Conservation (phyloP, 177 flowering plant genomes). For the Tripterygium wilfordii region DNA sequence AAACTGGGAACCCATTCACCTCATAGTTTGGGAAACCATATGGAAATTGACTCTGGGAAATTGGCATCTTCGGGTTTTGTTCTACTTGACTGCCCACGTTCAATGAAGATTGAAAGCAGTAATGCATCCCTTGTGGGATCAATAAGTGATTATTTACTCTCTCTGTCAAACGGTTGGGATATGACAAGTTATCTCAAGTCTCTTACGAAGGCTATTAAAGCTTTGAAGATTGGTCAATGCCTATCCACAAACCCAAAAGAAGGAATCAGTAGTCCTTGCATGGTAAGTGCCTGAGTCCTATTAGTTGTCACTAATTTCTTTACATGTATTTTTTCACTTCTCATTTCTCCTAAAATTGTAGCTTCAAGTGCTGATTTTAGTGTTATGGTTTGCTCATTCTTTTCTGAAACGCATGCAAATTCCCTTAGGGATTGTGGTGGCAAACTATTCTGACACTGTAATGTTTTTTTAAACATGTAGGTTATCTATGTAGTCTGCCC, state of each 20-base stretch:
- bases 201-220: constrained; percentile 75
- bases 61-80: constrained; percentile 73
- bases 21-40: constrained; percentile 63
- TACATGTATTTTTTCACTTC: too few relatives aligned
- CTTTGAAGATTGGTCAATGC: constrained; percentile 54
- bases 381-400: too few relatives aligned
- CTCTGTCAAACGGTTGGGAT: constrained; percentile 94
- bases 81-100: constrained; percentile 82
- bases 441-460: background rate
- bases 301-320: too few relatives aligned
- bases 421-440: background rate
- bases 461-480: constrained; percentile 25
- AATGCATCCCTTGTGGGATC: constrained; percentile 77
- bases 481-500: constrained; percentile 97
- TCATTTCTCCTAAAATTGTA: too few relatives aligned
- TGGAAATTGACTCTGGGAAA: constrained; percentile 67
- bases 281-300: constrained; percentile 55
- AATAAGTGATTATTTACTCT: constrained; percentile 80
- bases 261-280: constrained; percentile 56
- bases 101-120: constrained; percentile 71
- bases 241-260: constrained; percentile 58
- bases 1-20: constrained; percentile 91
- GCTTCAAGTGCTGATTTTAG: too few relatives aligned
- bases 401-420: too few relatives aligned
- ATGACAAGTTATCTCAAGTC: constrained; percentile 71